These are phyloP conservation scores for Celoporthe dispersa DNA, from an alignment of 2,329 filamentous ascomycete species.

Conservation along the genomic window DNA sequence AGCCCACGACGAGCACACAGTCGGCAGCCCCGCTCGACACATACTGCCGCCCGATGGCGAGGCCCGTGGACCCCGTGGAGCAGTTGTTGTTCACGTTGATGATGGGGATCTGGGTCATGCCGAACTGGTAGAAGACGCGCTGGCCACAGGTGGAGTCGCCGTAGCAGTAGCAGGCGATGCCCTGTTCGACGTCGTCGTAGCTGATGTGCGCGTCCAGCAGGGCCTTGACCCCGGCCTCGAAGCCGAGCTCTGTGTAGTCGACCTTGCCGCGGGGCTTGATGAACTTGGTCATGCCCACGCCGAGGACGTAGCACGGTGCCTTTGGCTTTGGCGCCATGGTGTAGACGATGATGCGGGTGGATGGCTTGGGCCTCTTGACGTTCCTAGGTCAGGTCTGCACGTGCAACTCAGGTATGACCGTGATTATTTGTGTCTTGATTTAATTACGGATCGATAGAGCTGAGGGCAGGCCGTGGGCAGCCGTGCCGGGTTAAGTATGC, in stretches of 20 bases:
- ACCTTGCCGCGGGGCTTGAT: constrained; percentile 95
- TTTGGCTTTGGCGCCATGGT: constrained; percentile 56
- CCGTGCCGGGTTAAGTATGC: neutral
- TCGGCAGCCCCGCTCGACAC: constrained; percentile 81
- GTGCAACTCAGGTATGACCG: no score
- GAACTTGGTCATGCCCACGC: constrained; percentile 99
- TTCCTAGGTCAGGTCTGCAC: no score
- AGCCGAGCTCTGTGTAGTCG: constrained; percentile 93
- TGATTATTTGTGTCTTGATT: neutral
- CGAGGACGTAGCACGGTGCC: constrained; percentile 79
- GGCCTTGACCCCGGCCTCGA: constrained; percentile 88
- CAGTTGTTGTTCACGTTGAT: constrained; percentile 99
- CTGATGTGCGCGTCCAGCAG: constrained; percentile 86
- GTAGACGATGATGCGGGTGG: constrained; percentile 16
- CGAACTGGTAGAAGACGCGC: constrained; percentile 98
- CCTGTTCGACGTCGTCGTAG: constrained; percentile 95
- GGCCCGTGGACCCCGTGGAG: constrained; percentile 89
- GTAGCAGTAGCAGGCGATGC: constrained; percentile 97
- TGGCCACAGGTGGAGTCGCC: constrained; percentile 94
- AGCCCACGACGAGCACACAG: constrained; percentile 89
- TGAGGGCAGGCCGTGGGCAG: neutral
- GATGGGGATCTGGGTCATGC: constrained; percentile 94
- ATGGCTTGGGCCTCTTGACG: neutral
- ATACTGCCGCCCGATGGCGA: constrained; percentile 81
- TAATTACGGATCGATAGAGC: neutral